Percentiles rank a stretch among this genome's conserved stretches.
phyloP scores from a whole-genome alignment of 2,329 filamentous ascomycete genomes.

The Monilinia aucupariae region DNA sequence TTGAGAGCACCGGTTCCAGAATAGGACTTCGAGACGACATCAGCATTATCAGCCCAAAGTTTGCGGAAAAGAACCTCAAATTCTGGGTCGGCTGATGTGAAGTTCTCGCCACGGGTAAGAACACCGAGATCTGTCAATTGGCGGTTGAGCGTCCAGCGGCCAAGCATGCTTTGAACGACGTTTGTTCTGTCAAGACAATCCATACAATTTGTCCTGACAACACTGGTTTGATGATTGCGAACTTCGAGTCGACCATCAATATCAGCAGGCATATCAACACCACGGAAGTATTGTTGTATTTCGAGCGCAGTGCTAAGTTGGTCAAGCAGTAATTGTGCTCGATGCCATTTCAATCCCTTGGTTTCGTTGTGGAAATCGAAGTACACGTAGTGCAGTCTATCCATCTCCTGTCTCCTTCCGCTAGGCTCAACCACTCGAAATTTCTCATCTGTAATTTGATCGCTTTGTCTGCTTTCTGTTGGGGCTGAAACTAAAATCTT shows the following conservation, averaged over 20 bases:
- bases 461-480: conserved; percentile 58
- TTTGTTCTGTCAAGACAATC: conserved; percentile 97
- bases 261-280: conserved; percentile 74
- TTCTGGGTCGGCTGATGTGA: conserved; percentile 66
- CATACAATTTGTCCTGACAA: conserved; percentile 98
- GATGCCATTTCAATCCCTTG: conserved; percentile 89
- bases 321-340: conserved; percentile 80
- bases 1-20: conserved; percentile 96
- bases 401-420: conserved; percentile 55
- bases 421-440: conserved; percentile 70
- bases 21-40: conserved; percentile 87
- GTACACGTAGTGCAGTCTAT: conserved; percentile 91
- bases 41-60: conserved; percentile 96
- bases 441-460: conserved; percentile 68
- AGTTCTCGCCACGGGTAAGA: conserved; percentile 68
- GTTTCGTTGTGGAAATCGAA: conserved; percentile 99
- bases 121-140: conserved; percentile 83
- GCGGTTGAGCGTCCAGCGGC: conserved; percentile 78
- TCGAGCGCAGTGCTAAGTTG: conserved; percentile 70
- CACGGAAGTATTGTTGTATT: conserved; percentile 86
- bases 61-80: conserved; percentile 95
- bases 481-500: conserved; percentile 66
- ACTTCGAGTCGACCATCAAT: conserved; percentile 69
- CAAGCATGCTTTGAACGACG: conserved; percentile 95
- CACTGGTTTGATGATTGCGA: conserved; percentile 74